Evolutionary conservation across 1,284 basidiomycete species (phyloP).

Genomic region (Trichosporon faecale): DNA sequence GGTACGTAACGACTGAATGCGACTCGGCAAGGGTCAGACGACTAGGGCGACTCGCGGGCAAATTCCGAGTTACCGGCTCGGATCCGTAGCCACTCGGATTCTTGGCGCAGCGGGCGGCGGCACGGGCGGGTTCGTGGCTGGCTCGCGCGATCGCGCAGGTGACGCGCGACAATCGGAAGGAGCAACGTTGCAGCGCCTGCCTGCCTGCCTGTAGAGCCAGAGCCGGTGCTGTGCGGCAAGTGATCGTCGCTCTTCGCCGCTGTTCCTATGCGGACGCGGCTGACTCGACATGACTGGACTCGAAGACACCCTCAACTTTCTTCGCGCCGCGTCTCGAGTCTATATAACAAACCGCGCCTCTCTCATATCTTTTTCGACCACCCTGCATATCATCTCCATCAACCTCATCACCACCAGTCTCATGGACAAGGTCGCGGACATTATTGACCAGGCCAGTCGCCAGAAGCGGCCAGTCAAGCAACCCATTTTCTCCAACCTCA

Average conservation of each 20-base stretch:
- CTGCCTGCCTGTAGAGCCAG: too few species aligned
- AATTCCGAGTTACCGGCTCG: background rate
- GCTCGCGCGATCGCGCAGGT: background rate
- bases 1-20: background rate
- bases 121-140: background rate
- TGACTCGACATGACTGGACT: slow-evolving; percentile 10
- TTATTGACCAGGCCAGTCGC: background rate
- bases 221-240: background rate
- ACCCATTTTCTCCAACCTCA: slow-evolving; percentile 15
- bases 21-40: background rate
- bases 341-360: background rate
- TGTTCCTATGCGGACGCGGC: background rate
- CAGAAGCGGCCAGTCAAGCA: background rate
- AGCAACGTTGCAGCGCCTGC: background rate
- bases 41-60: background rate
- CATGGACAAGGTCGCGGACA: background rate
- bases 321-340: background rate
- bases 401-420: background rate
- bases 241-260: slow-evolving; percentile 2
- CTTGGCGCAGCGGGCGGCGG: background rate
- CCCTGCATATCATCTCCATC: background rate
- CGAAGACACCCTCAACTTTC: background rate
- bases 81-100: background rate
- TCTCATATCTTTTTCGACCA: background rate
- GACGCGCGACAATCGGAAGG: background rate